Base-by-base conservation (phyloP, 208 protist genomes). In the Leishmania braziliensis region DNA sequence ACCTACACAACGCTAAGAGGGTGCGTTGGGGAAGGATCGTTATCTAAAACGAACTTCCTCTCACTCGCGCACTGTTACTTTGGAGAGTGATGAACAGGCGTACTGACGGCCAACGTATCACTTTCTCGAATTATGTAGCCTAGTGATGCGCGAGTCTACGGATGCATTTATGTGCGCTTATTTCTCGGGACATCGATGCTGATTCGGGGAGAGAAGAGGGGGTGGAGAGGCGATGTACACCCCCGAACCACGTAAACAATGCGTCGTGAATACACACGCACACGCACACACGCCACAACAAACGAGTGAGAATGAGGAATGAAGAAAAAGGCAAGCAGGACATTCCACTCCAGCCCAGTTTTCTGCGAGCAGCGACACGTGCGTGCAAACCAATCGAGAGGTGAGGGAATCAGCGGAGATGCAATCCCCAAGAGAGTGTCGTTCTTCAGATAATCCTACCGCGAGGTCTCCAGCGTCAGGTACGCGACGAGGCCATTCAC, bases 401-500 rank as follows among this genome's bases (percentile, higher is more conserved):
- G 14, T 71, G 18, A 14, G 4, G 39, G 39, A 18, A 48, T 53
- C 50, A 86, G 63, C 46, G 69, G 48, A 71, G 72, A 71, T 87
- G 51, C n/a, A 8, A 5, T 6, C 4, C 6, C 62, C 79, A 50
- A 66, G 6, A 78, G 36, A 18, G 70, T 46, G 39, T 70, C 51
- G 12, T 54, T 51, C 63, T 83, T 29, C 66, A 84, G 68, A 26
- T 43, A 33, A 1, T 81, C 36, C 87, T 81, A 81, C 75, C 86
- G 73, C 16, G 43, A 18, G 0, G 26, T 56, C 9, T 29, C 70
- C 10, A 81, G 33, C 12, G 77, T 70, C 5, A 84, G 66, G 51
- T 85, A 86, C 16, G 85, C 69, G 8, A 79, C 50, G 3, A 85
- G 29, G 29, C 78, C 84, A 29, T 33, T 54, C 69, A 48, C 46